Conservation (phyloP, 2,329 filamentous ascomycete species). For the Talaromyces sp. region DNA sequence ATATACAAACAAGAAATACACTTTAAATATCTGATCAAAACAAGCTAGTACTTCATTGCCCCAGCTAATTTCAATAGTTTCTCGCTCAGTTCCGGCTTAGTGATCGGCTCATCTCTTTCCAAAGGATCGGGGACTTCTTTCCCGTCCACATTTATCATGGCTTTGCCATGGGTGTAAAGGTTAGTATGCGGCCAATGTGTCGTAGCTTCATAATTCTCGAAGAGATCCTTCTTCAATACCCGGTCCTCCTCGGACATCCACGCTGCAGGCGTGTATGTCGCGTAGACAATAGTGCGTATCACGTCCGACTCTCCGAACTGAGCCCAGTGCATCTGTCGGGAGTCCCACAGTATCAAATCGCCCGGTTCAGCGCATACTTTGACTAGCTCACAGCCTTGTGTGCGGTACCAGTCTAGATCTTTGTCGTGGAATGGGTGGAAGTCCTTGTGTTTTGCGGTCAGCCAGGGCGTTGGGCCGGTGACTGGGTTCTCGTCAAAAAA, state of each 20-base stretch:
- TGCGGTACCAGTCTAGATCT: slow-evolving; percentile 13
- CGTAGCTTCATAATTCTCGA: slow-evolving; percentile 11
- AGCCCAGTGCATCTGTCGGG: slow-evolving; percentile 14
- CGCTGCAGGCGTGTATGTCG: slow-evolving; percentile 12
- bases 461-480: slow-evolving; percentile 2
- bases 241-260: background rate
- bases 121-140: slow-evolving; percentile 8
- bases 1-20: background rate
- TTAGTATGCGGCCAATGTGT: slow-evolving; percentile 18
- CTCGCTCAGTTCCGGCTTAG: slow-evolving; percentile 7
- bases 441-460: slow-evolving; percentile 12
- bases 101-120: slow-evolving; percentile 13
- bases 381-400: slow-evolving; percentile 14
- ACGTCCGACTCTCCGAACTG: slow-evolving; percentile 10
- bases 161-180: slow-evolving; percentile 11
- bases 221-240: slow-evolving; percentile 10
- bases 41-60: background rate
- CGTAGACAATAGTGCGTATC: slow-evolving; percentile 15
- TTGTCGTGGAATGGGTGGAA: slow-evolving; percentile 13
- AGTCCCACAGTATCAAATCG: slow-evolving; percentile 18
- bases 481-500: slow-evolving; percentile 13
- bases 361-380: slow-evolving; percentile 15
- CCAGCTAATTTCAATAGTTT: background rate
- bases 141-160: slow-evolving; percentile 8
- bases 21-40: background rate